A percentile compares a stretch with the other conserved stretches of the same genome.
These are phyloP conservation scores for Ogataea trehalophila DNA, from an alignment of 805 yeast species.

Conservation along the genomic window DNA sequence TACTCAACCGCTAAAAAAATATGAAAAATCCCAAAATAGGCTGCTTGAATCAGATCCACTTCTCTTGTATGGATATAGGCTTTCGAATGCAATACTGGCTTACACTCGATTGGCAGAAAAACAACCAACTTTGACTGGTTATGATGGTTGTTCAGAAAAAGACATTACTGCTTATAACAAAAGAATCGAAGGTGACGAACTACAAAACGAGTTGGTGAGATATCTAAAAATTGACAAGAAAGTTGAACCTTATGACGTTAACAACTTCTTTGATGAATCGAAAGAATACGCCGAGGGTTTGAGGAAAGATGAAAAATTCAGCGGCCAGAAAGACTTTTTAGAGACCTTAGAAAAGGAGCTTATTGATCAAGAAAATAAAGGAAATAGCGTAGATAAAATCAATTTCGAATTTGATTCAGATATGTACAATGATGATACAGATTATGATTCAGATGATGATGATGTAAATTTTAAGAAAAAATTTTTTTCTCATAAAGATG, in stretches of 20 bases:
- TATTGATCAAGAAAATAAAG: conserved; percentile 13
- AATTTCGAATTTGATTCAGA: conserved; percentile 18
- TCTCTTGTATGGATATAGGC: too few species aligned
- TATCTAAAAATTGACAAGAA: conserved; percentile 15
- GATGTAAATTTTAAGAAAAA: conserved; percentile 8
- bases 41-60: too few species aligned
- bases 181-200: conserved; percentile 12
- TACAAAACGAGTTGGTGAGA: conserved; percentile 28
- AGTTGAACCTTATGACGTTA: conserved; percentile 3
- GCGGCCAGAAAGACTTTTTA: not conserved
- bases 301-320: not conserved
- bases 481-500: conserved; percentile 28
- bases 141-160: conserved; percentile 53
- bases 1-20: too few species aligned
- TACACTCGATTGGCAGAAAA: conserved; percentile 21
- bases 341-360: not conserved
- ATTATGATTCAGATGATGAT: conserved; percentile 20
- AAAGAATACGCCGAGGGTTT: conserved; percentile 10
- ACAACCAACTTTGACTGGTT: conserved; percentile 92
- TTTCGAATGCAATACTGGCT: not conserved
- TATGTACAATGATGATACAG: conserved; percentile 18
- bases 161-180: conserved; percentile 12
- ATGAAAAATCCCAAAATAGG: too few species aligned
- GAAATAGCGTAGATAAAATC: conserved; percentile 5
- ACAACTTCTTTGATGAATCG: conserved; percentile 1